A percentile compares a stretch with the other conserved stretches of the same genome.
phyloP scores from a whole-genome alignment of 1,139 yeast species.

The Kodamaea suecica region DNA sequence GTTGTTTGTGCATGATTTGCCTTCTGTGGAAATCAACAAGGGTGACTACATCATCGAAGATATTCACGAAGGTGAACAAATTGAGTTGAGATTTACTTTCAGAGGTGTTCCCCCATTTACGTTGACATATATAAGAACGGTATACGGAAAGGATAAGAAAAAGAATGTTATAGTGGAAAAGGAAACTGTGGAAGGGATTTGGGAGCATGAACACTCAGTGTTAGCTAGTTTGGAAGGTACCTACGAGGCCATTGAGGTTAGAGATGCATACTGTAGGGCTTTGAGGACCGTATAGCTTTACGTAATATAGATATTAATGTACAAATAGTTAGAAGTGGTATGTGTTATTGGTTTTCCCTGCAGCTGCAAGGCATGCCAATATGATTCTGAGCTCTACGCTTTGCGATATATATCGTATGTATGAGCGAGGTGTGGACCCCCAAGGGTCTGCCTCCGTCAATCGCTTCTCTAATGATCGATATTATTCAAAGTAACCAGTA shows the following conservation, averaged over 20 bases:
- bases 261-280: constrained; percentile 76
- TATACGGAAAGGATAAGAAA: constrained; percentile 30
- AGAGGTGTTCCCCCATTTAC: constrained; percentile 73
- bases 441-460: too few species aligned
- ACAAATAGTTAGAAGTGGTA: neutral
- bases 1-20: constrained; percentile 70
- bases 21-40: constrained; percentile 84
- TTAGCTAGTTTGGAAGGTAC: constrained; percentile 87
- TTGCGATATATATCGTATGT: too few species aligned
- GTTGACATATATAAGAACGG: constrained; percentile 52
- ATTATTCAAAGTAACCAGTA: too few species aligned
- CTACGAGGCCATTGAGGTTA: constrained; percentile 84
- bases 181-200: constrained; percentile 67
- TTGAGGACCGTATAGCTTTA: too few species aligned
- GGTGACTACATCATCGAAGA: constrained; percentile 75
- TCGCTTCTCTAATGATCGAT: too few species aligned
- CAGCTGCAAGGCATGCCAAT: constrained; percentile 15
- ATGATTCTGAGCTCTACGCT: too few species aligned
- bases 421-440: too few species aligned
- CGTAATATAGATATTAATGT: constrained; percentile 3
- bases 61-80: constrained; percentile 87
- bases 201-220: constrained; percentile 65
- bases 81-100: constrained; percentile 65
- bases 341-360: constrained; percentile 9
- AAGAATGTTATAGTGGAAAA: constrained; percentile 66